Conservation (phyloP, 495 filamentous ascomycete species). For the Neurospora sp. region DNA sequence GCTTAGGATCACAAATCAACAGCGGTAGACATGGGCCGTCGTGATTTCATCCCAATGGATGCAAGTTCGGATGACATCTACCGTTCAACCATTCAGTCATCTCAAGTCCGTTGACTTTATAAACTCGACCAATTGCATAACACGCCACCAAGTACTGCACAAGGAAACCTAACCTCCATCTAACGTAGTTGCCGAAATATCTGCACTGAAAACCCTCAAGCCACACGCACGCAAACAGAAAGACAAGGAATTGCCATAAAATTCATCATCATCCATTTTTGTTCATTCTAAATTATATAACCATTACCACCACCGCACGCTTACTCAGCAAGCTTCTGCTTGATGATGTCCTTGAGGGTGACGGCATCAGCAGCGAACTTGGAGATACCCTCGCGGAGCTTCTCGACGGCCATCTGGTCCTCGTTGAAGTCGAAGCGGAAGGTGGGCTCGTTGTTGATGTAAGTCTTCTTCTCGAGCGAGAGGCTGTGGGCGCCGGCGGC, state of each 20-base stretch:
- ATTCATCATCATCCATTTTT: not conserved
- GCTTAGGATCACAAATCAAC: not conserved
- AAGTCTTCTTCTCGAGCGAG: conserved; percentile 76
- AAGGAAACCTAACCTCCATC: not conserved
- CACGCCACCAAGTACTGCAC: not conserved
- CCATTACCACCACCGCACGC: not conserved
- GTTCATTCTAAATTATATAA: not conserved
- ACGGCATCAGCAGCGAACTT: conserved; percentile 96
- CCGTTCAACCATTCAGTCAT: not conserved
- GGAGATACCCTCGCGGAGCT: conserved; percentile 96
- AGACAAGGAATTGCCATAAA: not conserved
- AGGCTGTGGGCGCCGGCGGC: conserved; percentile 51
- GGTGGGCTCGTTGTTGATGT: conserved; percentile 76
- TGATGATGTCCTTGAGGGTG: conserved; percentile 85
- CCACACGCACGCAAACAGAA: not conserved
- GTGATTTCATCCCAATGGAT: not conserved
- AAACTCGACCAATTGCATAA: not conserved
- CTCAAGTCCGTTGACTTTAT: not conserved
- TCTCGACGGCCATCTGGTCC: conserved; percentile 97
- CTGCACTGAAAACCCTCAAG: not conserved
- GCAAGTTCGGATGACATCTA: not conserved
- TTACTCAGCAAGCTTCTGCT: conserved; percentile 59
- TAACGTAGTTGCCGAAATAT: not conserved
- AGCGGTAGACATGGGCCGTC: not conserved
- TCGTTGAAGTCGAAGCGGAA: conserved; percentile 99